Conservation (phyloP, 441 rosid species). For the Hura crepitans region DNA sequence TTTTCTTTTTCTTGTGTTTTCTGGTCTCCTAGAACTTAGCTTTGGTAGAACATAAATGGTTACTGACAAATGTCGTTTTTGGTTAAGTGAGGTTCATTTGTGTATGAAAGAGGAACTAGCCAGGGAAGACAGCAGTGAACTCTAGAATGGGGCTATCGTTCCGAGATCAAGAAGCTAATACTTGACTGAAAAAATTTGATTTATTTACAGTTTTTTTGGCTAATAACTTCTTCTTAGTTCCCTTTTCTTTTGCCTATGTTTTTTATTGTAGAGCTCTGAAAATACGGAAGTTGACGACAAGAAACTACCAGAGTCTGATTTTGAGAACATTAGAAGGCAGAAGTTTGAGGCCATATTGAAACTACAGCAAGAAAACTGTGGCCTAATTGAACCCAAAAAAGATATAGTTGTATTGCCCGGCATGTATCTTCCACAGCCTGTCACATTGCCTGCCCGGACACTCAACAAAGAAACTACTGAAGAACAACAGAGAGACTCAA, state of each 20-base stretch:
- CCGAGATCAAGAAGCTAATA: too few relatives aligned
- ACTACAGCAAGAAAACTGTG: conserved; percentile 60
- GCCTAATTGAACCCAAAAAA: conserved; percentile 71
- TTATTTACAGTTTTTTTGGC: neutral
- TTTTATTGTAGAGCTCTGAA: conserved; percentile 30
- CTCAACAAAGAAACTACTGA: conserved; percentile 28
- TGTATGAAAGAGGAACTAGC: too few relatives aligned
- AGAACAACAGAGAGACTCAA: conserved; percentile 21
- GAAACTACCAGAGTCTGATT: too few relatives aligned
- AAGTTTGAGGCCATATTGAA: conserved; percentile 54
- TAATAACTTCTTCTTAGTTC: neutral
- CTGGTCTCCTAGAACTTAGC: too few relatives aligned
- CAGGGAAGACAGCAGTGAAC: too few relatives aligned
- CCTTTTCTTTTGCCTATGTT: neutral
- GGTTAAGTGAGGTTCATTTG: neutral
- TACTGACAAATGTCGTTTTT: neutral
- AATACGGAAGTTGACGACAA: conserved; percentile 24
- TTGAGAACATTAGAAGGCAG: conserved; percentile 57
- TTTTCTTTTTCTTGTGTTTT: too few relatives aligned
- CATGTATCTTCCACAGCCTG: conserved; percentile 60
- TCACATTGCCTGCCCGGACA: conserved; percentile 21
- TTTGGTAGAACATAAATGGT: neutral
- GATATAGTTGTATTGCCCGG: too few relatives aligned
- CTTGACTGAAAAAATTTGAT: neutral
- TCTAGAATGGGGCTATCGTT: too few relatives aligned